Conservation (phyloP, 1,139 yeast genomes). For the Yamadazyma buinensis region DNA sequence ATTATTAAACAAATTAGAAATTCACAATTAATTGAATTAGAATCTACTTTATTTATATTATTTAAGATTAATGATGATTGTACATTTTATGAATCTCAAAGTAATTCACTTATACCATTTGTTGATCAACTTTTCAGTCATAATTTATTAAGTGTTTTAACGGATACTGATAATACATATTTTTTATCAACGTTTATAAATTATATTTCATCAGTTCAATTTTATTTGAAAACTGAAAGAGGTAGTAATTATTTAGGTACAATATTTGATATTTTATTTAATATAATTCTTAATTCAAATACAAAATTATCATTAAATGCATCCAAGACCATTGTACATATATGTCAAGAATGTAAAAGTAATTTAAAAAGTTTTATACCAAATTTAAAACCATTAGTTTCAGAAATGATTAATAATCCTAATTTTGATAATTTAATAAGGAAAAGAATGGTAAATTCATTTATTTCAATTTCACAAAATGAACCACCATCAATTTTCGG, state of each 20-base stretch:
- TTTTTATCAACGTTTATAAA: slow-evolving; percentile 42
- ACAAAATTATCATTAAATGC: slow-evolving; percentile 29
- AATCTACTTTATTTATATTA: slow-evolving; percentile 65
- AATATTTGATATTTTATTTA: slow-evolving; percentile 48
- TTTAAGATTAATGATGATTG: slow-evolving; percentile 51
- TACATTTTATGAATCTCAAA: slow-evolving; percentile 34
- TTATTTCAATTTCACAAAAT: slow-evolving; percentile 58
- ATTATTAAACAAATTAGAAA: slow-evolving; percentile 24
- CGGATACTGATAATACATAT: slow-evolving; percentile 2
- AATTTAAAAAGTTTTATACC: slow-evolving; percentile 46
- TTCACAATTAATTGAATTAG: slow-evolving; percentile 39
- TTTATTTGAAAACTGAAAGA: slow-evolving; percentile 41
- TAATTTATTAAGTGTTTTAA: slow-evolving; percentile 15
- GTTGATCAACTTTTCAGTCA: slow-evolving; percentile 23
- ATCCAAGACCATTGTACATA: slow-evolving; percentile 55
- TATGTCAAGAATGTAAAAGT: slow-evolving; percentile 59
- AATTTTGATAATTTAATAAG: slow-evolving; percentile 50
- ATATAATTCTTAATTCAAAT: slow-evolving; percentile 24
- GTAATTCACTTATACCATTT: slow-evolving; percentile 21
- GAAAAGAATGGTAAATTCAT: slow-evolving; percentile 58
- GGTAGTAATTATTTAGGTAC: slow-evolving; percentile 40
- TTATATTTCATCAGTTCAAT: slow-evolving; percentile 52
- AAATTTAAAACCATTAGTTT: slow-evolving; percentile 48
- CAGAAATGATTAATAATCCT: slow-evolving; percentile 48
- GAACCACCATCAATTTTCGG: slow-evolving; percentile 34